phyloP scores from a whole-genome alignment of 768 basidiomycete species.

The Lentinus brumalis region DNA sequence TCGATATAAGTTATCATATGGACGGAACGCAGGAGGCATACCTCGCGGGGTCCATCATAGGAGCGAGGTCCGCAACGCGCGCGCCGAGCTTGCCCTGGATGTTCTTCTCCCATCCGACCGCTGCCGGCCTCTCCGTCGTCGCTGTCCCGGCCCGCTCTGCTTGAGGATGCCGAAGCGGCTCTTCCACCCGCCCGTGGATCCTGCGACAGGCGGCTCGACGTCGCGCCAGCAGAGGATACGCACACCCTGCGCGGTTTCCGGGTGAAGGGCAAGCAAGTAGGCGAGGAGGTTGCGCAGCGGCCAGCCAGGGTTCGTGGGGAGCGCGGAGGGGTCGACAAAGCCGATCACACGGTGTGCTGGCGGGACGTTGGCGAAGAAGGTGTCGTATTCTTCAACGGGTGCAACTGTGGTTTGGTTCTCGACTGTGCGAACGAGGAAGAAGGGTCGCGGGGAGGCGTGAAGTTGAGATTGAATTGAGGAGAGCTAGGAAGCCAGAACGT shows the following conservation, averaged over 20 bases:
- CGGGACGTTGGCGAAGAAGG: constrained; percentile 55
- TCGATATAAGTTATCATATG: too few relatives aligned
- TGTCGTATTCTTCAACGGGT: constrained; percentile 55
- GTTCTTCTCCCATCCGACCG: constrained; percentile 98
- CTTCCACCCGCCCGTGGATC: constrained; percentile 47
- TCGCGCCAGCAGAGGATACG: constrained; percentile 82
- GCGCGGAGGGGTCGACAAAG: constrained; percentile 77
- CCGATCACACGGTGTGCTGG: constrained; percentile 36
- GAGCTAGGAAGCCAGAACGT: constrained; percentile 40
- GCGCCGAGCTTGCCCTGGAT: constrained; percentile 84
- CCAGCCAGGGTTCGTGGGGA: constrained; percentile 59
- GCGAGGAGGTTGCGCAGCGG: constrained; percentile 86
- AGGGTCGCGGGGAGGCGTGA: constrained; percentile 44
- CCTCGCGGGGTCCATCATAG: constrained; percentile 95
- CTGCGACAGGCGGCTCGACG: constrained; percentile 44
- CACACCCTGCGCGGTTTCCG: constrained; percentile 49
- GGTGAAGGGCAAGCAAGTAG: constrained; percentile 56
- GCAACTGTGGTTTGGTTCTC: constrained; percentile 44
- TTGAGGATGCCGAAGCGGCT: constrained; percentile 62
- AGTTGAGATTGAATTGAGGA: constrained; percentile 54
- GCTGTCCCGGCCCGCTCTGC: constrained; percentile 27
- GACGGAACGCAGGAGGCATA: too few relatives aligned
- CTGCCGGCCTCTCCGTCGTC: constrained; percentile 44
- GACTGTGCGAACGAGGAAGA: constrained; percentile 59
- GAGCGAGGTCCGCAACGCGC: constrained; percentile 85